Conservation (phyloP, 2,329 filamentous ascomycete genomes). For the Tolypocladium guangdongense region DNA sequence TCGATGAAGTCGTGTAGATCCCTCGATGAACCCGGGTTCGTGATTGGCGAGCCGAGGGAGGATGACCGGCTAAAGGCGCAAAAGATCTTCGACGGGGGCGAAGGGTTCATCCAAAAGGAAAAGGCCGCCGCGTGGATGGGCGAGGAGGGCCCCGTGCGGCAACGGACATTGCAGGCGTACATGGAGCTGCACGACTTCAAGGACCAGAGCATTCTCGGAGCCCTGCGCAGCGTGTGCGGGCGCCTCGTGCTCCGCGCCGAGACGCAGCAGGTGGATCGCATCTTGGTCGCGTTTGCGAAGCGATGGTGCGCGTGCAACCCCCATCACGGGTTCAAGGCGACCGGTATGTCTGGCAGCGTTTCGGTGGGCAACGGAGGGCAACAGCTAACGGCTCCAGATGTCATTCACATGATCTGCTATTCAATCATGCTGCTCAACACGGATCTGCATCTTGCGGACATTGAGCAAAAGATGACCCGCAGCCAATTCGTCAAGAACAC, state of each 20-base stretch:
- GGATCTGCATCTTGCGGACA: constrained; percentile 88
- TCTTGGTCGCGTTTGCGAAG: constrained; percentile 78
- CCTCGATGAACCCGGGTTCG: constrained; percentile 47
- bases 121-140: constrained; percentile 85
- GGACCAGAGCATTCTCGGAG: constrained; percentile 66
- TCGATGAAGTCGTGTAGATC: constrained; percentile 24
- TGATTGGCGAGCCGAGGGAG: constrained; percentile 48
- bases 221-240: constrained; percentile 70
- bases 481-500: constrained; percentile 95
- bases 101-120: constrained; percentile 68
- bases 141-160: constrained; percentile 52
- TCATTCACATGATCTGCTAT: constrained; percentile 95
- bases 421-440: constrained; percentile 93
- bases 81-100: constrained; percentile 74
- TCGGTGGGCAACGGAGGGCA: neutral
- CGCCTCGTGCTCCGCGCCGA: constrained; percentile 79
- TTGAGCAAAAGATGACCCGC: constrained; percentile 92
- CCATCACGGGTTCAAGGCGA: constrained; percentile 83
- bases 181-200: constrained; percentile 88
- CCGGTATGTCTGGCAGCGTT: constrained; percentile 46
- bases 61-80: constrained; percentile 69
- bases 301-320: constrained; percentile 93
- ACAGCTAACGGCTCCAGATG: constrained; percentile 46
- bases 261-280: constrained; percentile 92
- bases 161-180: constrained; percentile 59